Evolutionary conservation across 2,329 filamentous ascomycete genomes (phyloP).

Genomic region (Dendryphion nanum): DNA sequence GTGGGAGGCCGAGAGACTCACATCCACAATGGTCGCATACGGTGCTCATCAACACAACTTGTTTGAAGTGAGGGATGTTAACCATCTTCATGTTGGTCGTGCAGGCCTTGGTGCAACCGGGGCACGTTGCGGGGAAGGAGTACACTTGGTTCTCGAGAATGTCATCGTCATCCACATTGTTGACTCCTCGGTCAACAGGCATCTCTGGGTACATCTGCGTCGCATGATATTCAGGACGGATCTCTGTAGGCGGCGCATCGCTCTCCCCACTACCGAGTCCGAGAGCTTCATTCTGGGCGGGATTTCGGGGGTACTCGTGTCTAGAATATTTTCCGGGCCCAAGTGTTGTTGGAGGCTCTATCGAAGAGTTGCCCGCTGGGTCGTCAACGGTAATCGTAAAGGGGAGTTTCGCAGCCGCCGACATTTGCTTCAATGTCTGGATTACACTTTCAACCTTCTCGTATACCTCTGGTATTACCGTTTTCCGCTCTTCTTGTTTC

Average conservation of each 20-base stretch:
- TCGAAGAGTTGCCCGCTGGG: slow-evolving; percentile 93
- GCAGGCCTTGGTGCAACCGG: slow-evolving; percentile 82
- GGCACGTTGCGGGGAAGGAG: slow-evolving; percentile 86
- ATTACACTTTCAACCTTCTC: slow-evolving; percentile 77
- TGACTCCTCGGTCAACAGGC: slow-evolving; percentile 35
- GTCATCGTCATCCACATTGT: slow-evolving; percentile 63
- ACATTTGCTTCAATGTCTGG: slow-evolving; percentile 70
- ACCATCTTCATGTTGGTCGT: slow-evolving; percentile 98
- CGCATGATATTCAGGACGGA: slow-evolving; percentile 53
- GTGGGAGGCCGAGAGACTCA: slow-evolving; percentile 18
- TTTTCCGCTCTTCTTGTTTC: slow-evolving; percentile 79
- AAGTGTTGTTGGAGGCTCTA: slow-evolving; percentile 74
- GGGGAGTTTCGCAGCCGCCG: slow-evolving; percentile 74
- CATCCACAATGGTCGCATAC: slow-evolving; percentile 86
- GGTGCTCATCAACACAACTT: slow-evolving; percentile 94
- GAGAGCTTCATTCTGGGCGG: slow-evolving; percentile 82
- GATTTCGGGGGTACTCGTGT: slow-evolving; percentile 76
- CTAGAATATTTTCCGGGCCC: slow-evolving; percentile 88
- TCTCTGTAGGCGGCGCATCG: slow-evolving; percentile 56
- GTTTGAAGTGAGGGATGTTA: slow-evolving; percentile 96
- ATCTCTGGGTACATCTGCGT: slow-evolving; percentile 45
- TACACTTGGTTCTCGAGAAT: slow-evolving; percentile 93
- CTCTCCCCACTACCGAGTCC: slow-evolving; percentile 61
- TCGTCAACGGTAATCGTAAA: slow-evolving; percentile 90
- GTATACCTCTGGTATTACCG: slow-evolving; percentile 73